Base-by-base conservation (phyloP, 306 rosid species). In the Fragaria ananassa region DNA sequence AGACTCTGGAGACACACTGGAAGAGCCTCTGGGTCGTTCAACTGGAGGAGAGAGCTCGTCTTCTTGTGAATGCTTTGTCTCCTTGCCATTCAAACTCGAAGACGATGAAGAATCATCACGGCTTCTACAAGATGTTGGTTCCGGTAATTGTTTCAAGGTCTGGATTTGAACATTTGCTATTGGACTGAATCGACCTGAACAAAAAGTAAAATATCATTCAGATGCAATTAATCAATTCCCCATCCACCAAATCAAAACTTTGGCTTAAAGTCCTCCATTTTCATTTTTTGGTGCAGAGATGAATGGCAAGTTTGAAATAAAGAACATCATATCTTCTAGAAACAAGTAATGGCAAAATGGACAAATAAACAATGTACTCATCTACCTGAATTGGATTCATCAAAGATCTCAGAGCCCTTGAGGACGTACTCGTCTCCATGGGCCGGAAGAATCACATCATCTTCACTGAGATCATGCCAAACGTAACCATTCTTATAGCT, bases 331-430 rank as follows among this genome's bases (percentile, higher is more conserved):
- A 21, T 44, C 37, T 21, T 42, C 56, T 41, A 31, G 62, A 73
- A 79, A 67, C 70, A 74, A 62, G 69, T 60, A 42, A 65, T 13
- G 19, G 64, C 65, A 10, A 50, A 78, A 13, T 11, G 25, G 25
- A 70, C 18, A 50, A 78, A n/a, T 11, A 18, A 37, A 70, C 18
- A 45, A 1, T 37, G 23, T 19, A 42, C 58, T 56, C 39, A 50
- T 42, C 76, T 47, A 94, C 96, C 97, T 68, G 98, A 88, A 87
- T 81, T 87, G 8, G 91, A 78, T 72, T 91, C 96, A 45, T 89
- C 95, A 76, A 94, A 90, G 74, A 94, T 90, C 87, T 94, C 98
- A 2, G 98, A 94, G 44, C 97, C 98, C 83, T 94, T 94, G 79
- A 94, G 98, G 39, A 94, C 97, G 53, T 90, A 94, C 82, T 94